Evolutionary conservation across 345 rosid species (phyloP), one percentile per base, ranked within the genome.

Genomic region (Gossypium mustelinum): DNA sequence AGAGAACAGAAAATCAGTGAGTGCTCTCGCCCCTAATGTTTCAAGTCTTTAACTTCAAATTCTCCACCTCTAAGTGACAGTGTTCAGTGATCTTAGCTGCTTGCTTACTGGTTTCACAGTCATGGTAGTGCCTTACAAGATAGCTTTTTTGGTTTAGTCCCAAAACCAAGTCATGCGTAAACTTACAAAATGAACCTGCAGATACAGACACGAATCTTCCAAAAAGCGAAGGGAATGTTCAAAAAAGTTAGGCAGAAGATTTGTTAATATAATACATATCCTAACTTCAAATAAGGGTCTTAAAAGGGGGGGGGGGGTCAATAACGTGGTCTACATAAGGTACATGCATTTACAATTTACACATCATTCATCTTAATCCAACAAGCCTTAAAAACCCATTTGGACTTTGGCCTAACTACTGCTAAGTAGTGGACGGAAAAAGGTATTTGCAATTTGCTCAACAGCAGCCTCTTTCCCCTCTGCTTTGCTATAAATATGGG

Each of bases 401-500:
- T 59, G 69, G 68, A 69, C n/a, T 17, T 58, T 48, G 55, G 9
- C 71, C 29, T 45, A 66, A 45, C 50, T 51, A 69, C 14, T 48
- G n/a, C 39, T 10, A 25, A 29, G 45, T 43, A 56, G 76, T 62
- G 34, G 51, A 43, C 50, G n/a, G 11, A 73, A 25, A 65, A 58
- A 60, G 60, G 39, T 24, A 22, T 34, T 13, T 57, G 51, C 75
- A 59, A 65, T 64, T 78, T 39, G 75, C 56, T 67, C 44, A 56
- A 14, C 39, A 70, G 72, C 60, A 60, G 69, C 80, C 76, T 27
- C 69, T 50, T 7, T 34, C 22, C 12, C 57, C 74, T 74, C 80
- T 2, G 13, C 74, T 84, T 79, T 2, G 44, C 77, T 84, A 83
- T 84, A 81, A 81, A 86, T 80, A 80, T 71, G 72, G 51, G 51